Evolutionary conservation across 2,329 filamentous ascomycete genomes (phyloP), one percentile per base, ranked within the genome.

Genomic region (Stagonosporopsis tanaceti): DNA sequence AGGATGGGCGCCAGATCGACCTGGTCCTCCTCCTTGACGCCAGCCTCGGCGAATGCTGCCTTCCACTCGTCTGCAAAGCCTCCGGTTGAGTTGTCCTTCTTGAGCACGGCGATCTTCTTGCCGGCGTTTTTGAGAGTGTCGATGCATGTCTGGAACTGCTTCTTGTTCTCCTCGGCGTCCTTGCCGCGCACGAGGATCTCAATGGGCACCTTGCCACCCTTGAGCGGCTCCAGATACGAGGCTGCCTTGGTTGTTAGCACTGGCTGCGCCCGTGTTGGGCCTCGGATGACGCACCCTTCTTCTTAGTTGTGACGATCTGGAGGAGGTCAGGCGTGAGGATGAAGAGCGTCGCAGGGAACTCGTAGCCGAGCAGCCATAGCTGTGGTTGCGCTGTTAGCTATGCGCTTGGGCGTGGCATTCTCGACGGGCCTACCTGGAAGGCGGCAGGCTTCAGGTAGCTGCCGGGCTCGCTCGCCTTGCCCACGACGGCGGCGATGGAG

Each of bases 351-450:
- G 94, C 93, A 32, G 95, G 95, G 73, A 99, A 99, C 77, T 99
- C 95, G 82, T 99, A 99, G 70, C 95, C 95, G 61, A 99, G 86
- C 53, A 99, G 85, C 96, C 96, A 99, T 79, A 98, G 96, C 93
- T 97, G 77, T 59, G 65, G 39, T 60, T 42, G 25, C 53, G 32
- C 32, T 28, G 65, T 74, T 58, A 72, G 69, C 68, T 69, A 6
- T 44, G 37, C 22, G 55, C 25, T 34, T n/a, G 55, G 63, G 45
- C 66, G 61, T 24, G 34, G 20, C 6, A 5, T 32, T 50, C 15
- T 28, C 3, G 12, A 7, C 6, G 9, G 4, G 24, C 89, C 75
- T 84, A 96, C 93, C 82, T 98, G 95, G 79, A 97, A 89, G 22
- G 95, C 93, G 77, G 97, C 97, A 73, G 93, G 96, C 84, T 99